Conservation (phyloP, 1,284 basidiomycete species). For the Puccinia hordei region DNA sequence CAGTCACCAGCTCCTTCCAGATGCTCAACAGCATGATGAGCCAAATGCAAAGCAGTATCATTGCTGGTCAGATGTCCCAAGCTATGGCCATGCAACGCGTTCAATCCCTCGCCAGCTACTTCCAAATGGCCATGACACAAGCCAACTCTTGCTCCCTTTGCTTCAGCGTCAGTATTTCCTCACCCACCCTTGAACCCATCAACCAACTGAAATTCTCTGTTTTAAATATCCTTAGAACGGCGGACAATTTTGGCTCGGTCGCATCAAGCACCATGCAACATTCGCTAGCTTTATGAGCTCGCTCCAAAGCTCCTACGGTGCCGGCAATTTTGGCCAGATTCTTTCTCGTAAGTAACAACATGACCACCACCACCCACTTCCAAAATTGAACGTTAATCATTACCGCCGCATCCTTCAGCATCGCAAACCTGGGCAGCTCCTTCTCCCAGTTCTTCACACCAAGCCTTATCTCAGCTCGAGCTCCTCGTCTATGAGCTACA, state of each 20-base stretch:
- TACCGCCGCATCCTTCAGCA: background rate
- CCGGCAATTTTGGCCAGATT: background rate
- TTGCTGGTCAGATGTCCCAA: background rate
- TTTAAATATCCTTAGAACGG: background rate
- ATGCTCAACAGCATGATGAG: background rate
- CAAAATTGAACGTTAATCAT: background rate
- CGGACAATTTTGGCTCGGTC: background rate
- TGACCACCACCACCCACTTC: background rate
- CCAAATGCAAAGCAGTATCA: background rate
- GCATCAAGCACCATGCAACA: background rate
- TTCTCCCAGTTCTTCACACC: background rate
- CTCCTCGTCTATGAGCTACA: background rate
- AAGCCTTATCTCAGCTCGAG: background rate
- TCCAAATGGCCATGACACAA: background rate
- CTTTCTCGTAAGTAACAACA: background rate
- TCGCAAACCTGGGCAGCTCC: background rate
- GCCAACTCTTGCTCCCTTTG: background rate
- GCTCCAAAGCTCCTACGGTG: background rate
- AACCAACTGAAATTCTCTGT: background rate
- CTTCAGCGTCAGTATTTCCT: background rate
- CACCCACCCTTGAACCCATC: no score
- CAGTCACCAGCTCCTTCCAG: conserved; percentile 1
- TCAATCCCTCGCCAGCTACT: background rate
- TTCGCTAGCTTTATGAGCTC: background rate
- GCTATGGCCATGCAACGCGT: background rate